Base-by-base conservation (phyloP, 139 green algal genomes). In the Mychonastes homosphaera region DNA sequence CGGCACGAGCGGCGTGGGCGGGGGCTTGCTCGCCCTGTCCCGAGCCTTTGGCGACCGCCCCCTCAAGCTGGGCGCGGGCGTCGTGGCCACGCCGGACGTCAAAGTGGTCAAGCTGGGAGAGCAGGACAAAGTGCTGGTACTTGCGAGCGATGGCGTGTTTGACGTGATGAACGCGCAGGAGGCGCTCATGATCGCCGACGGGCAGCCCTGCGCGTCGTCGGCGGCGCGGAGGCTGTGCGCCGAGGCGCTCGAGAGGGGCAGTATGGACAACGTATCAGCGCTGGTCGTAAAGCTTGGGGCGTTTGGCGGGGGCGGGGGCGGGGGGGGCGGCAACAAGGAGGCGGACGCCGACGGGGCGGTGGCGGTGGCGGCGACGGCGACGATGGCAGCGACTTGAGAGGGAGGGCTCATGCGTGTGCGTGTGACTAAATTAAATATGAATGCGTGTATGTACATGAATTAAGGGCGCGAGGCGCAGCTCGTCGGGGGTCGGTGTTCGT, bases 91-190 rank as follows among this genome's bases (percentile, higher is more conserved):
- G 55, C 89, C 87, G 1, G 80, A 94, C 18, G 56, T 96, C 16
- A 56, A 69, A 23, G 79, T 91, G 45, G 79, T 95, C 47, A 32
- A 56, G 29, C 55, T 96, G 39, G 57, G 58, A 7, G 9, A 32
- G 13, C 71, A 67, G 4, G 79, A 85, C 36, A 75, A 88, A 60
- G 85, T 84, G 47, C 48, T 97, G 1, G 77, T 97, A 28, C 56
- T 97, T 18, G 90, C 87, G 28, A 86, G 63, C 29, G 90, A 98
- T 69, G 90, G 90, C 19, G 56, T 98, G 45, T 98, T 91, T 91
- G 91, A 98, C 52, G 87, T 94, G 12, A 57, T 96, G 24, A 65
- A 55, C 23, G 21, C 41, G 28, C 69, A 85, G 77, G 87, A 92
- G 24, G 80, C 83, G 3, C 67, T 84, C 21, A 43, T 47, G 2